Base-by-base conservation (phyloP, 2,329 filamentous ascomycete genomes). In the Ambrosiella xylebori region DNA sequence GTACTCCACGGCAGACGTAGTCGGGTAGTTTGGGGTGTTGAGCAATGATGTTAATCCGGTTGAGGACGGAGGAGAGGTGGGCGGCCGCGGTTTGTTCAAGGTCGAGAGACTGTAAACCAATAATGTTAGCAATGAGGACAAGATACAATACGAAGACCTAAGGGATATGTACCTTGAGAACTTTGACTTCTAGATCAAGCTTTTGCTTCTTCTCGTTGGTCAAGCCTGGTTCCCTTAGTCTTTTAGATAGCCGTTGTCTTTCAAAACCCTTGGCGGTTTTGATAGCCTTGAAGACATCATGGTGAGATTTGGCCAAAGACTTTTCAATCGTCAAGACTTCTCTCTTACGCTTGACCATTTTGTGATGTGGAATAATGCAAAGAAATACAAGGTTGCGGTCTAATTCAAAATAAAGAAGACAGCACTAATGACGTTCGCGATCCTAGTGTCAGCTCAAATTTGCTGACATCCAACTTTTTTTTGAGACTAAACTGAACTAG, bases 221-320 rank as follows among this genome's bases (percentile, higher is more conserved):
- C 13, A 70, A 64, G 56, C 71, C 73, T 56, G 71, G 70, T 36
- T 79, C 76, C 54, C 70, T 74, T 12, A 79, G 68, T 47, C 76
- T 72, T 67, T 80, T 84, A 61, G 83, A 77, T 61, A 86, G 76
- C 63, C 88, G 86, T 70, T 91, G 87, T 51, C 86, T 77, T 72
- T 91, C 86, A 65, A 88, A 85, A 52, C 83, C 82, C 66, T 86
- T 88, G 59, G 82, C 84, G 9, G 76, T 73, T 68, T 88, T 88
- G 61, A 91, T 74, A 0, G 83, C 84, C 59, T 80, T 77, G 61
- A 76, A 76, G 7, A 91, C 73, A 40, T 81, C 75, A 65, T 79
- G 80, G 62, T 76, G 74, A 64, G 75, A 72, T 63, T 78, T 76
- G 7, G 73, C 69, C n/a, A 83, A 71, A 61, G 75, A 73, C 7